Conservation (phyloP, 352 stramenopile genomes). For the Thalassiosira mediterranea region DNA sequence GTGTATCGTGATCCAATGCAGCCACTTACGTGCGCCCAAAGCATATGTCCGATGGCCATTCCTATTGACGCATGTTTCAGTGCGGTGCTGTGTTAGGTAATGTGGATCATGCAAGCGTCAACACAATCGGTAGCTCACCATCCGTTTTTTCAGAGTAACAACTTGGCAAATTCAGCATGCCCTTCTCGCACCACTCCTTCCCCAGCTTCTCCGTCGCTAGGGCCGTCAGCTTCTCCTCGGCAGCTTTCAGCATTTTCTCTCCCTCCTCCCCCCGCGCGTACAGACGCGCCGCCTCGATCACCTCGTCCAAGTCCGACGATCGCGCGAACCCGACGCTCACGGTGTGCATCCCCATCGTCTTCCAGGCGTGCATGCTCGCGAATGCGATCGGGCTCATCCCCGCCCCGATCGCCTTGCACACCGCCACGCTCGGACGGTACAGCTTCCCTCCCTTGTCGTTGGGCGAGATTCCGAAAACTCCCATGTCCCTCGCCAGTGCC, state of each 20-base stretch:
- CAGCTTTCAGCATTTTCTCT: constrained; percentile 31
- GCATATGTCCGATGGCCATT: constrained; percentile 54
- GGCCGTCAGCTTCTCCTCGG: constrained; percentile 22
- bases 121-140: too few relatives aligned
- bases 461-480: constrained; percentile 66
- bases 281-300: constrained; percentile 51
- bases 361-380: constrained; percentile 21
- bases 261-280: constrained; percentile 24
- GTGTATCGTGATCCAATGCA: too few relatives aligned
- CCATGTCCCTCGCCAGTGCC: constrained; percentile 65
- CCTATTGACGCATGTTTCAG: too few relatives aligned
- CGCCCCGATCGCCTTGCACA: constrained; percentile 30
- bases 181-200: constrained; percentile 58
- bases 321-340: constrained; percentile 51
- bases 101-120: too few relatives aligned
- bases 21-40: constrained; percentile 61
- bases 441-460: constrained; percentile 68
- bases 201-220: constrained; percentile 48
- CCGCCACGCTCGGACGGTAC: constrained; percentile 40
- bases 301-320: constrained; percentile 63
- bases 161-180: constrained; percentile 56
- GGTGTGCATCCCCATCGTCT: constrained; percentile 50
- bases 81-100: too few relatives aligned
- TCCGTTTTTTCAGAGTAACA: constrained; percentile 38
- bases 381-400: constrained; percentile 55